phyloP scores from a whole-genome alignment of 2,329 filamentous ascomycete genomes.

The Gaeumannomyces sp. region DNA sequence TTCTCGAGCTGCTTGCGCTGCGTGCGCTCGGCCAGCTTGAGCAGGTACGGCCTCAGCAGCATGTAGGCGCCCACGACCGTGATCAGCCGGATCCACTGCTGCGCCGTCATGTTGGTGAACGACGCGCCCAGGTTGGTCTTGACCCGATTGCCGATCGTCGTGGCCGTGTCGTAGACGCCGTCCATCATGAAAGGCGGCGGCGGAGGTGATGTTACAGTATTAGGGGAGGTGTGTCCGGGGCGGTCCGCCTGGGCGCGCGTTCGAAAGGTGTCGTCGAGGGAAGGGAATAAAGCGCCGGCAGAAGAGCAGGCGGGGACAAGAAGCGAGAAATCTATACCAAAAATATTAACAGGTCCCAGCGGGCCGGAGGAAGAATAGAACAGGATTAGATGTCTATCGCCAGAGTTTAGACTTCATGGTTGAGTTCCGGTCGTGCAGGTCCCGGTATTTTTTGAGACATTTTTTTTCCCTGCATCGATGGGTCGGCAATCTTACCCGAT shows the following conservation, averaged over 20 bases:
- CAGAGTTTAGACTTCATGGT: neutral
- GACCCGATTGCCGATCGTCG: slow-evolving; percentile 27
- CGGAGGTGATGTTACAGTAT: neutral
- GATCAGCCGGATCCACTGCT: slow-evolving; percentile 62
- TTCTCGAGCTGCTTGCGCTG: slow-evolving; percentile 61
- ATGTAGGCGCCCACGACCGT: slow-evolving; percentile 67
- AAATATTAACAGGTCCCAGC: neutral
- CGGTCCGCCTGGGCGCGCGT: neutral
- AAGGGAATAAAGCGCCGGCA: neutral
- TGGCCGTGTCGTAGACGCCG: slow-evolving; percentile 20
- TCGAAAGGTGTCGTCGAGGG: slow-evolving; percentile 2
- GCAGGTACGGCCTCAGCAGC: slow-evolving; percentile 66
- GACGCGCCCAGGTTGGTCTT: slow-evolving; percentile 43
- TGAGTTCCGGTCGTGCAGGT: neutral
- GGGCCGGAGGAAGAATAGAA: neutral
- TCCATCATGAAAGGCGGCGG: slow-evolving; percentile 18
- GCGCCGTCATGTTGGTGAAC: slow-evolving; percentile 43
- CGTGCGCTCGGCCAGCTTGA: slow-evolving; percentile 58
- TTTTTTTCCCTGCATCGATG: neutral
- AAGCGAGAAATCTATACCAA: neutral
- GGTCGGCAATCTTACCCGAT: neutral
- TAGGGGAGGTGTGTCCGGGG: no score
- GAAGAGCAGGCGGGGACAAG: neutral
- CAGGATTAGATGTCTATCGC: neutral
- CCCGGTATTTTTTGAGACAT: neutral